Conservation (phyloP, 192 early-diverging fungal species). For the Linnemannia exigua region DNA sequence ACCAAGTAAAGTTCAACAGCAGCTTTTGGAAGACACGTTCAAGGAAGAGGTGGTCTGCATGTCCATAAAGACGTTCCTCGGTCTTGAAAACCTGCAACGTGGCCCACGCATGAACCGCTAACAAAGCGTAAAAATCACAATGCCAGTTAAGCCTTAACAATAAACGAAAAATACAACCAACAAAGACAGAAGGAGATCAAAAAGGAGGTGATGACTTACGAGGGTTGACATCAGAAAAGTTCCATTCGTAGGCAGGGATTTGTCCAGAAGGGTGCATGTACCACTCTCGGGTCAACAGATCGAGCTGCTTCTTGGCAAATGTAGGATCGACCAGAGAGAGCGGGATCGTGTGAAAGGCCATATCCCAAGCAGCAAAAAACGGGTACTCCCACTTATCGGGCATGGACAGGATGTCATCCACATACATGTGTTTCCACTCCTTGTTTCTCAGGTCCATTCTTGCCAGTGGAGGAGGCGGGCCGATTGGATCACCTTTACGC, state of each 20-base stretch:
- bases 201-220: too few relatives aligned
- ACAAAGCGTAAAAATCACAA: neutral
- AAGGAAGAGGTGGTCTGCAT: slow-evolving; percentile 31
- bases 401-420: slow-evolving; percentile 53
- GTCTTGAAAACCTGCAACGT: slow-evolving; percentile 48
- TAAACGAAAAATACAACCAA: slow-evolving; percentile 7
- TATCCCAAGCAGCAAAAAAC: slow-evolving; percentile 57
- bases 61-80: slow-evolving; percentile 36
- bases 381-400: slow-evolving; percentile 58
- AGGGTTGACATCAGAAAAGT: slow-evolving; percentile 56
- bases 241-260: slow-evolving; percentile 57
- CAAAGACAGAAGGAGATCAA: neutral
- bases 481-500: slow-evolving; percentile 45
- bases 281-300: slow-evolving; percentile 54
- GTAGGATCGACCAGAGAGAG: slow-evolving; percentile 41
- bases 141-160: neutral
- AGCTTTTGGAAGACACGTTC: slow-evolving; percentile 54
- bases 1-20: slow-evolving; percentile 53
- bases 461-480: slow-evolving; percentile 24
- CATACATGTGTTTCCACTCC: slow-evolving; percentile 52
- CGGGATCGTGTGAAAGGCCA: slow-evolving; percentile 50
- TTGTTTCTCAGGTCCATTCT: slow-evolving; percentile 38
- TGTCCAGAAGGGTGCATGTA: slow-evolving; percentile 55
- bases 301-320: slow-evolving; percentile 51
- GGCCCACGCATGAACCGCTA: slow-evolving; percentile 55